Conservation (phyloP, 768 basidiomycete species). For the Rubroboletus satanas region DNA sequence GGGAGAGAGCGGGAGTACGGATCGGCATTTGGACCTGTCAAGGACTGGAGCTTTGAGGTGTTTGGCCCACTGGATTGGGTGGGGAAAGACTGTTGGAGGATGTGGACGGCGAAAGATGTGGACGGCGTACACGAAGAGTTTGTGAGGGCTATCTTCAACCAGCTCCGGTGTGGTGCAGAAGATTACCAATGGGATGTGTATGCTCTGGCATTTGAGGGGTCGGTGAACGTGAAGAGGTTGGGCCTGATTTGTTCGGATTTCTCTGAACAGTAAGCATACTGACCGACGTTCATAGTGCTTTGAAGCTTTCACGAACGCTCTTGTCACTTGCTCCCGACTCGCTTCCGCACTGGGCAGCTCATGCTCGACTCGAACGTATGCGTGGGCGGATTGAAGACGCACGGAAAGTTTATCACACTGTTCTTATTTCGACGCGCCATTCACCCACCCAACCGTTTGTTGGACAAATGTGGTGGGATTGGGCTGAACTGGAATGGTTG, state of each 20-base stretch:
- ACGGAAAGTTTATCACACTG: conserved; percentile 71
- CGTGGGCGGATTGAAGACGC: conserved; percentile 65
- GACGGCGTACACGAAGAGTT: conserved; percentile 46
- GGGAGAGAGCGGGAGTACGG: conserved; percentile 61
- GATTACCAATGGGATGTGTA: conserved; percentile 65
- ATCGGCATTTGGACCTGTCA: conserved; percentile 64
- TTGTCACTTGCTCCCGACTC: conserved; percentile 57
- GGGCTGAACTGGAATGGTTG: conserved; percentile 85
- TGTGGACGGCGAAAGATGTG: conserved; percentile 51
- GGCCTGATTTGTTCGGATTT: conserved; percentile 23
- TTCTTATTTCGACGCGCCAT: conserved; percentile 48
- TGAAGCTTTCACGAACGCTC: conserved; percentile 63
- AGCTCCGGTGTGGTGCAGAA: conserved; percentile 45
- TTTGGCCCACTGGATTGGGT: conserved; percentile 53
- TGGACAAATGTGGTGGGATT: conserved; percentile 70
- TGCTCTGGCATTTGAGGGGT: conserved; percentile 64
- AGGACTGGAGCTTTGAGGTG: conserved; percentile 56
- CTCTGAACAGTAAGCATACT: conserved; percentile 3
- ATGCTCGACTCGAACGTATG: conserved; percentile 67
- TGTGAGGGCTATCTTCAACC: conserved; percentile 56
- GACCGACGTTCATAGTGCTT: conserved; percentile 43
- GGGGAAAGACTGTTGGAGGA: conserved; percentile 31
- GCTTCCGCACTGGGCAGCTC: conserved; percentile 65
- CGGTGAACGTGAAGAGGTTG: conserved; percentile 52
- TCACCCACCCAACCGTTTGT: conserved; percentile 33